Evolutionary conservation across 148 eudicot species (phyloP), one percentile per base, ranked within the genome.

Genomic region (Fallopia convolvulus): DNA sequence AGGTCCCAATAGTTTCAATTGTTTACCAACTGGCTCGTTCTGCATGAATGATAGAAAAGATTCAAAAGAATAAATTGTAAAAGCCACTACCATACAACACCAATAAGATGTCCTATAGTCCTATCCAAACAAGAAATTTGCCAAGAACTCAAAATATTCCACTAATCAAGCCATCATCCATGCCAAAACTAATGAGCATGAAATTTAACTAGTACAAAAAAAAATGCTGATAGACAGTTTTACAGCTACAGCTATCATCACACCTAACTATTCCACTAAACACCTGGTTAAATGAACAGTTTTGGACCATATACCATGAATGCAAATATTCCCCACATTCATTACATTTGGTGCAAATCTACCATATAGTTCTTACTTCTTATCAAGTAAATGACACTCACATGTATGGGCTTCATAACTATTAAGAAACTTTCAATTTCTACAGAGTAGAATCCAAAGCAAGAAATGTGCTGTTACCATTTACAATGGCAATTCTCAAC

Each of bases 11-110:
- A 78, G 73, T 85, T 91, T 92, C 78, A 83, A 73, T 63, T 91
- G 87, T 80, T 91, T 95, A 44, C 81, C 83, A 75, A 74, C 83
- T 20, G 87, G 83, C 48, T 83, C 86, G 63, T 83, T 87, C 97
- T 92, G 83, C 41, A 32, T 78, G 75, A 68, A 36, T 68, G 10
- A 68, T 33, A 14, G 21, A 6, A 39, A 68, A 36, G 70, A 30
- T 65, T 7, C 32, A 58, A 60, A 32, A 30, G 13, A 63, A 0
- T 6, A 6, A 42, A 6, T 6, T 44, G 10, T 40, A 30, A 63
- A 63, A 63, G 10, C 40, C 20, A 6, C 42, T 15, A 32, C 1
- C 46, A 6, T 68, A 68, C 6, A 15, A 36, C 46, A 66, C 72
- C 72, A 68, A 68, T 17, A 1, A 65, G 15, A 61, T 23, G 9